phyloP scores from a whole-genome alignment of 1,284 basidiomycete genomes.

The Grifola frondosa region DNA sequence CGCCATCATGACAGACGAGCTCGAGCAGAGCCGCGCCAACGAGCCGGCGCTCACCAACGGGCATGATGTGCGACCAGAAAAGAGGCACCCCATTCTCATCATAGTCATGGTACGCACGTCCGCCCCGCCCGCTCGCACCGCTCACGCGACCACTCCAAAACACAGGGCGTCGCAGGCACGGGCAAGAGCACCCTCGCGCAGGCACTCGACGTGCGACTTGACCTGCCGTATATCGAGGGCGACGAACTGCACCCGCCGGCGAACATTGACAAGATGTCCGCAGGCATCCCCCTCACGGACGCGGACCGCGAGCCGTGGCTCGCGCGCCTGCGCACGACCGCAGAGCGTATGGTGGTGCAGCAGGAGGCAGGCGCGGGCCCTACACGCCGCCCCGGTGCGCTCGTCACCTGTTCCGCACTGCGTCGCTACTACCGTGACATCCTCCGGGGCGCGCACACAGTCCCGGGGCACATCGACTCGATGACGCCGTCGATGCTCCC shows the following conservation, averaged over 20 bases:
- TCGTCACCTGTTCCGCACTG: conserved; percentile 88
- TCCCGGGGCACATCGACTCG: conserved; percentile 25
- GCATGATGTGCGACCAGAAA: conserved; percentile 9
- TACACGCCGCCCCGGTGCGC: conserved; percentile 44
- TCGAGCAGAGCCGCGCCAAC: too few relatives aligned
- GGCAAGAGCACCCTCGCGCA: conserved; percentile 89
- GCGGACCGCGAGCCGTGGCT: conserved; percentile 89
- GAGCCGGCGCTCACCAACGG: too few relatives aligned
- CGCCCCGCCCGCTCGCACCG: not conserved
- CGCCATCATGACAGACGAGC: conserved; percentile 8
- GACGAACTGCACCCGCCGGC: conserved; percentile 83
- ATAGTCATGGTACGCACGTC: conserved; percentile 46
- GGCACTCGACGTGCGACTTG: conserved; percentile 60
- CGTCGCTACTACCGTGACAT: conserved; percentile 82
- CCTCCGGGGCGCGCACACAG: conserved; percentile 47
- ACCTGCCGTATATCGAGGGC: conserved; percentile 83
- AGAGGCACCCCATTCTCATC: conserved; percentile 35
- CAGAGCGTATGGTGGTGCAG: conserved; percentile 42
- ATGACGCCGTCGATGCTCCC: conserved; percentile 37
- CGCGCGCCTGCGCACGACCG: conserved; percentile 65
- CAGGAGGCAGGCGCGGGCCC: conserved; percentile 18
- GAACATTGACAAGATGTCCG: conserved; percentile 89
- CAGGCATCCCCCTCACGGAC: conserved; percentile 79
- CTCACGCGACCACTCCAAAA: not conserved
- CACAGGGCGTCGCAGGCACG: conserved; percentile 74